These are phyloP conservation scores for Melampsora abietis-canadensis DNA, from an alignment of 1,284 basidiomycete genomes.

Conservation along the genomic window DNA sequence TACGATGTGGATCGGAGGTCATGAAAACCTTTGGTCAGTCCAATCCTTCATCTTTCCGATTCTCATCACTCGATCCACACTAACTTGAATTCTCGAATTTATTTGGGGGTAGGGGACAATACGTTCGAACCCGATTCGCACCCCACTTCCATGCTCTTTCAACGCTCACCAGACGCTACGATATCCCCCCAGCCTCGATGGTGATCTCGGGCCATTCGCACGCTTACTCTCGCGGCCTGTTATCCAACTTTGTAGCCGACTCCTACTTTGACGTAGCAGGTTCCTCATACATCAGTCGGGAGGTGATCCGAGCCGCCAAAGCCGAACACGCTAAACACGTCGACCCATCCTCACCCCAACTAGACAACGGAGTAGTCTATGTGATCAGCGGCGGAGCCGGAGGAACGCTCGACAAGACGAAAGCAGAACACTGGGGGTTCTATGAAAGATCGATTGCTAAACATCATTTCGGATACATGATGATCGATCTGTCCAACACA, in stretches of 20 bases:
- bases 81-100: too few species aligned
- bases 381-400: constrained; percentile 47
- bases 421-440: constrained; percentile 48
- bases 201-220: constrained; percentile 48
- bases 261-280: constrained; percentile 40
- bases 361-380: constrained; percentile 45
- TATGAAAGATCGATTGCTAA: constrained; percentile 26
- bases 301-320: constrained; percentile 35
- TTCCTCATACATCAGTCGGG: constrained; percentile 26
- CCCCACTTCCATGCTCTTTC: constrained; percentile 45
- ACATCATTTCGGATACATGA: too few species aligned
- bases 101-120: too few species aligned
- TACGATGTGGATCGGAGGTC: constrained; percentile 46
- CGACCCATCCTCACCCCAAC: constrained; percentile 13
- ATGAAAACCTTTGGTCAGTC: constrained; percentile 46
- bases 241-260: constrained; percentile 44
- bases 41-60: too few species aligned
- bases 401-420: constrained; percentile 44
- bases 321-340: constrained; percentile 42
- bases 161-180: constrained; percentile 29
- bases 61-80: too few species aligned
- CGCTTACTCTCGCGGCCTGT: constrained; percentile 48
- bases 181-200: constrained; percentile 43
- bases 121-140: constrained; percentile 46
- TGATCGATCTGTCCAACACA: background rate